These are phyloP conservation scores for Lactarius akahatsu DNA, from an alignment of 768 basidiomycete species.

Conservation along the genomic window DNA sequence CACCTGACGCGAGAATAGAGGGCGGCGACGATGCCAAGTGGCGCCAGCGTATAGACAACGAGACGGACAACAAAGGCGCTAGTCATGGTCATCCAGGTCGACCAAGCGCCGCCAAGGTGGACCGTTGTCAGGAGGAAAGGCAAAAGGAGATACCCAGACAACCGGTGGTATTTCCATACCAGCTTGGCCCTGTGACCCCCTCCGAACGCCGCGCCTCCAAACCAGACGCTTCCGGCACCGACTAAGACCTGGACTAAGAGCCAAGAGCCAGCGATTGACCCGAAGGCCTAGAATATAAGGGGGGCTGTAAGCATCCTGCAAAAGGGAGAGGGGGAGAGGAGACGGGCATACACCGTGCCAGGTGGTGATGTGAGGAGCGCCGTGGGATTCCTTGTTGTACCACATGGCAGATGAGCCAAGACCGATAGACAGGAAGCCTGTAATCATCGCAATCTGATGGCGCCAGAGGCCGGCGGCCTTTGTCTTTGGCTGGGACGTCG, in stretches of 20 bases:
- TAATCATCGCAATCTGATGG: conserved; percentile 65
- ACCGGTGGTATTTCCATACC: conserved; percentile 81
- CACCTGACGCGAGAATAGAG: conserved; percentile 33
- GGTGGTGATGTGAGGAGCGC: conserved; percentile 58
- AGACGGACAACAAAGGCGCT: conserved; percentile 36
- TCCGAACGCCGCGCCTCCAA: conserved; percentile 64
- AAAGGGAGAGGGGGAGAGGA: conserved; percentile 2
- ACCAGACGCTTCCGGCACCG: conserved; percentile 81
- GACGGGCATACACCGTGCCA: conserved; percentile 67
- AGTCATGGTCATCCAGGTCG: conserved; percentile 51
- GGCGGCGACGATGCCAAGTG: conserved; percentile 35
- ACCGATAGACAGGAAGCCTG: conserved; percentile 56
- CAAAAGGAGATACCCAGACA: conserved; percentile 74
- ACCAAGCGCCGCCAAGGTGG: conserved; percentile 71
- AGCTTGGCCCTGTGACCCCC: conserved; percentile 68
- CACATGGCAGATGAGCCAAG: conserved; percentile 62
- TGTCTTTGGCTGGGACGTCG: conserved; percentile 62
- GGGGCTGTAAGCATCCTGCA: conserved; percentile 5
- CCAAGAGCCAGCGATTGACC: conserved; percentile 62
- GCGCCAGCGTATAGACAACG: conserved; percentile 32
- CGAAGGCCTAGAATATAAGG: conserved; percentile 49
- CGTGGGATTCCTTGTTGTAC: conserved; percentile 56
- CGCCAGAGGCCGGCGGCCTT: conserved; percentile 66
- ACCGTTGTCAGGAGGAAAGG: conserved; percentile 59
- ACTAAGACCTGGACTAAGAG: conserved; percentile 57